These are phyloP conservation scores for Ophiognomonia clavigignenti-juglandacearum DNA, from an alignment of 2,329 filamentous ascomycete genomes.

Conservation along the genomic window DNA sequence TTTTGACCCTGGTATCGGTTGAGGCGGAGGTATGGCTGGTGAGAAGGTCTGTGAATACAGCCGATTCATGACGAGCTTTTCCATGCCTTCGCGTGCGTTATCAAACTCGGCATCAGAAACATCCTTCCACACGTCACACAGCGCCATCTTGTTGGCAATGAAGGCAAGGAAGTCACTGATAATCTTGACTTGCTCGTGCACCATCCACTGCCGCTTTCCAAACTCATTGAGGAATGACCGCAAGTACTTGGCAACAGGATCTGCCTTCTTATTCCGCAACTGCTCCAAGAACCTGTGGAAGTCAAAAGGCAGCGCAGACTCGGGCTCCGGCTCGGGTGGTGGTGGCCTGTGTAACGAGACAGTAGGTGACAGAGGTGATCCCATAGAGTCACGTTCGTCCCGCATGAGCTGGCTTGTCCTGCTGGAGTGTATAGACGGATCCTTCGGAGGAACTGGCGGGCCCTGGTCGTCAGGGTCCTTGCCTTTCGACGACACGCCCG, in stretches of 20 bases:
- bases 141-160: constrained; percentile 96
- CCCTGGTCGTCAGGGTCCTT: constrained; percentile 40
- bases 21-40: constrained; percentile 79
- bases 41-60: constrained; percentile 96
- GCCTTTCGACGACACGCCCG: constrained; percentile 32
- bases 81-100: constrained; percentile 97
- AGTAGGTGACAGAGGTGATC: constrained; percentile 41
- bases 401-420: constrained; percentile 30
- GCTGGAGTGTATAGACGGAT: constrained; percentile 37
- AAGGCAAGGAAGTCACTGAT: constrained; percentile 95
- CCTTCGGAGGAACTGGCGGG: constrained; percentile 57
- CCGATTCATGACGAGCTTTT: constrained; percentile 98
- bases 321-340: constrained; percentile 69
- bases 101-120: constrained; percentile 97
- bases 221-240: constrained; percentile 94
- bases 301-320: constrained; percentile 86
- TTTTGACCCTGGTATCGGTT: constrained; percentile 65
- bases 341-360: constrained; percentile 57
- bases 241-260: constrained; percentile 92
- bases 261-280: constrained; percentile 92
- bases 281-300: constrained; percentile 97
- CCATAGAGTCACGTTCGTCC: constrained; percentile 31
- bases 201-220: constrained; percentile 98
- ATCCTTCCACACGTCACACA: constrained; percentile 93
- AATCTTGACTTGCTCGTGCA: constrained; percentile 98